phyloP scores from a whole-genome alignment of 2,329 filamentous ascomycete genomes.

The Scorias spongiosa region DNA sequence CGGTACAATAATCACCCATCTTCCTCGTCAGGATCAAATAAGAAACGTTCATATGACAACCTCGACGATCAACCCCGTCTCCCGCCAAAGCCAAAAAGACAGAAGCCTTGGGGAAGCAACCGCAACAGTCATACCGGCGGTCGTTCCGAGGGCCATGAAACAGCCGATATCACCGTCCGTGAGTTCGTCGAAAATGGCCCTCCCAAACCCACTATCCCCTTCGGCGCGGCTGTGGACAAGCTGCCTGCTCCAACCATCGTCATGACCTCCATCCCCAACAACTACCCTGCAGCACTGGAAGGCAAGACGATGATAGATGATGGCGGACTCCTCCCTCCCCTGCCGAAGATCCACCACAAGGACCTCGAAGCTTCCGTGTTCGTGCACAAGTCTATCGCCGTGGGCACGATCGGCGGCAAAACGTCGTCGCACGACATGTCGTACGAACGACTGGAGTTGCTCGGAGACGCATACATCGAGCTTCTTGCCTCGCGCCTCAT shows the following conservation, averaged over 20 bases:
- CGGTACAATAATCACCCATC: background rate
- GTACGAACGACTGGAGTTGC: constrained; percentile 78
- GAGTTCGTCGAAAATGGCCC: background rate
- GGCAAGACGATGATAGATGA: background rate
- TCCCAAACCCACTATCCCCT: constrained; percentile 1
- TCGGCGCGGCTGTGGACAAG: constrained; percentile 6
- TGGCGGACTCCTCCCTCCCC: constrained; percentile 9
- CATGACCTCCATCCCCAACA: constrained; percentile 6
- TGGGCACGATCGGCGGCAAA: constrained; percentile 9
- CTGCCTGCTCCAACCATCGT: constrained; percentile 5
- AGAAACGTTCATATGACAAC: constrained; percentile 8
- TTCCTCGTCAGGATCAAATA: constrained; percentile 3
- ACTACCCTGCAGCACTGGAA: background rate
- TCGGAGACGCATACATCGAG: constrained; percentile 78
- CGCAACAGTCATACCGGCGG: background rate
- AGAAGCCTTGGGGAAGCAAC: background rate
- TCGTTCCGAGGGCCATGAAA: background rate
- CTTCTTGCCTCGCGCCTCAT: constrained; percentile 62
- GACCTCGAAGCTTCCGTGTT: constrained; percentile 16
- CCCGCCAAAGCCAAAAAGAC: background rate
- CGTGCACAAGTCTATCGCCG: constrained; percentile 16
- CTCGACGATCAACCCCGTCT: constrained; percentile 1
- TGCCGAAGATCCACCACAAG: constrained; percentile 12
- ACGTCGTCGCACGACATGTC: constrained; percentile 17
- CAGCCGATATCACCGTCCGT: background rate